Base-by-base conservation (phyloP, 192 early-diverging fungal genomes). In the Coemansia sp. region DNA sequence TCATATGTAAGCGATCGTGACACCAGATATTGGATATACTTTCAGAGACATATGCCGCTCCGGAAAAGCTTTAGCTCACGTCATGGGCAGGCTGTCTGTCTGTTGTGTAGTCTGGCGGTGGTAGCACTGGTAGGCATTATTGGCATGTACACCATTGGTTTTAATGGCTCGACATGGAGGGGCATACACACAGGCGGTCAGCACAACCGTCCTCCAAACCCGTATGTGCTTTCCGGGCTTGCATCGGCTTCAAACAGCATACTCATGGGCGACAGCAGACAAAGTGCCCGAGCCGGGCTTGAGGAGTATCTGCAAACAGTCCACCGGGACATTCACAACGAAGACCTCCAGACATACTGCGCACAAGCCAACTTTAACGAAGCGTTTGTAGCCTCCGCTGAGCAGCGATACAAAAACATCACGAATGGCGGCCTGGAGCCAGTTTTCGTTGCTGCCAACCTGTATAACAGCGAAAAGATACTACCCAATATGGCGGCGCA, bases 401-500 rank as follows among this genome's bases (percentile, higher is more conserved):
- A 64, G 27, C 41, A 63, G 11, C 51, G 74, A 21, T 81, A 81
- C 44, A n/a, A 10, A 14, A 64, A 69, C 25, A 34, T 74, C 0
- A 62, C 51, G 6, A 17, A 14, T 17, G 55, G 27, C 2, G 23
- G 7, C 2, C 11, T 25, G 1, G 51, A 45, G 15, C 70, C 39
- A 1, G 29, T 75, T 44, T 75, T 73, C 51, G 25, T 85, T 17
- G 83, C 83, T 0, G 67, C 64, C 11, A 85, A 85, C 46, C 66
- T 85, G 37, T 62, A 71, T 69, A 80, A 85, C 64, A 82, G 62
- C 66, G 79, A 77, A 27, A 64, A 42, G 10, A 53, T 86, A 14
- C 37, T 84, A 57, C 82, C 85, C 5, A 75, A 80, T 39, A 73
- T 86, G 74, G 68, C 71, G 0, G 57, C 41, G 37, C 77, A 84